Base-by-base conservation (phyloP, 2,329 filamentous ascomycete genomes). In the Xylaria multiplex region DNA sequence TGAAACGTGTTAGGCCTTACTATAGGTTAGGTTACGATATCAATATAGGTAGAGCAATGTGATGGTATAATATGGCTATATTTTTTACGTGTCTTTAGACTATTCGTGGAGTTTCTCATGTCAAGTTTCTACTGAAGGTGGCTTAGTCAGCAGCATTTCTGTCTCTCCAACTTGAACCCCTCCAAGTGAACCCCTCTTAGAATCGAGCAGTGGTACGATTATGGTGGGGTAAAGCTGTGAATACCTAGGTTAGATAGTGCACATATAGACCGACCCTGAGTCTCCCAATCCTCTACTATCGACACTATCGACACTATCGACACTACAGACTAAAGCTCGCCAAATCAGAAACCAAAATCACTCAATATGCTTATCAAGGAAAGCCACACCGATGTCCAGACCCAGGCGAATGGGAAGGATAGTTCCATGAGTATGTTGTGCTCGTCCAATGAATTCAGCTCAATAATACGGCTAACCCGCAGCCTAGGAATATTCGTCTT, bases 401-500 rank as follows among this genome's bases (percentile, higher is more conserved):
- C 80, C 54, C 79, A 76, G 70, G 84, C 81, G 77, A 81, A 86
- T 76, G 85, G 85, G 73, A 85, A 85, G 74, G 81, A 85, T 68
- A 80, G 81, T 66, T 76, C 82, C 32, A 87, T 87, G 85, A 82
- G 85, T 86, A 76, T 77, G 66, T 63, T 61, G 30, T 61, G 37
- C 24, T 43, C 37, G 53, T 14, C 8, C 24, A 27, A 27, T 27
- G 8, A 54, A 19, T 42, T 54, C 22, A 35, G 52, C 11, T n/a
- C 19, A 19, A 11, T 52, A 22, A 45, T 13, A 63, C 7, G 53
- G 62, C 67, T 72, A 68, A 70, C n/a, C 9, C 35, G 42, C 14
- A 42, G 59, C 52, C 69, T 65, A 97, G 93, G 93, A 71, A 91
- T 97, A 76, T 97, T 94, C 80, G 77, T 96, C 77, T 97, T 94